Conservation (phyloP, 2,329 filamentous ascomycete species). For the Penicillium hordei region DNA sequence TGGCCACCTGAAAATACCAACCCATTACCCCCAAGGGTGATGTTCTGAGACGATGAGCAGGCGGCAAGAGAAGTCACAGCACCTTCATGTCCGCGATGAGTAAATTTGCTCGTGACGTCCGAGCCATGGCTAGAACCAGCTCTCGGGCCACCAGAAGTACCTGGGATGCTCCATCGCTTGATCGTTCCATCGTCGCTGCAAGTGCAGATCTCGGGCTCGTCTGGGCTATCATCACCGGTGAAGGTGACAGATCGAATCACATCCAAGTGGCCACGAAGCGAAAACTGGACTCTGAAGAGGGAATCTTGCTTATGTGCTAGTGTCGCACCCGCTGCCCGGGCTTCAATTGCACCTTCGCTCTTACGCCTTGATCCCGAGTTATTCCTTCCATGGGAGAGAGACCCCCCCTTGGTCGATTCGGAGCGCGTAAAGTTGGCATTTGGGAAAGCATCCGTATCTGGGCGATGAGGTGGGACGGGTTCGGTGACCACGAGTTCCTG, state of each 20-base stretch:
- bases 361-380: conserved; percentile 71
- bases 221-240: conserved; percentile 87
- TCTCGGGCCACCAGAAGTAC: conserved; percentile 66
- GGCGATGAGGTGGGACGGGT: conserved; percentile 60
- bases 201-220: conserved; percentile 94
- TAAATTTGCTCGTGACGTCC: conserved; percentile 91
- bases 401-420: conserved; percentile 68
- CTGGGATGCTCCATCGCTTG: conserved; percentile 94
- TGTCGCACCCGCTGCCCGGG: conserved; percentile 46
- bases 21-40: conserved; percentile 88
- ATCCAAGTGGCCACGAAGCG: conserved; percentile 86
- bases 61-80: conserved; percentile 83
- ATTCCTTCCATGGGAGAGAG: conserved; percentile 73
- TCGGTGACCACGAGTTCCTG: conserved; percentile 42
- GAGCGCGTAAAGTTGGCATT: conserved; percentile 72
- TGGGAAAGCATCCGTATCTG: conserved; percentile 86
- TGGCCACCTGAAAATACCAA: conserved; percentile 99
- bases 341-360: conserved; percentile 65
- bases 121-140: conserved; percentile 69
- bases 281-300: conserved; percentile 90
- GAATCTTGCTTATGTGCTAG: conserved; percentile 61
- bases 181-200: conserved; percentile 93
- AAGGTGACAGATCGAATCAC: conserved; percentile 94
- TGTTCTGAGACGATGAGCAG: conserved; percentile 83
- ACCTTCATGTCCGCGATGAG: conserved; percentile 89